A percentile compares a stretch with the other conserved stretches of the same genome.
These are phyloP conservation scores for apple (Malus domestica) DNA, from an alignment of 306 rosid genomes.

Conservation along the genomic window ASM211411v1 NC_041789.1:31119501-31120000, in stretches of 20 bases:
- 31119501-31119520: conserved; percentile 6
- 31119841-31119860: conserved; percentile 65
- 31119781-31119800: conserved; percentile 6
- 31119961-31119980: background rate
- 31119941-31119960: conserved; percentile 12
- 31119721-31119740: conserved; percentile 91
- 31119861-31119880: conserved; percentile 55
- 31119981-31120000: background rate
- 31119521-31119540: conserved; percentile 12
- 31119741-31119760: conserved; percentile 83
- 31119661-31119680: conserved; percentile 67
- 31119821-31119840: background rate
- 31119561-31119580: background rate
- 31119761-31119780: conserved; percentile 36
- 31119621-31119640: conserved; percentile 88
- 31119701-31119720: conserved; percentile 92
- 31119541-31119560: background rate
- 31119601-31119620: conserved; percentile 27
- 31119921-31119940: conserved; percentile 57
- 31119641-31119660: conserved; percentile 89
- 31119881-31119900: conserved; percentile 87
- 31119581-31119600: background rate
- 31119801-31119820: conserved; percentile 11
- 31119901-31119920: conserved; percentile 79
- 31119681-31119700: conserved; percentile 82